These are phyloP conservation scores for Paradendryphiella salina DNA, from an alignment of 2,329 filamentous ascomycete species.

Conservation along the genomic window DNA sequence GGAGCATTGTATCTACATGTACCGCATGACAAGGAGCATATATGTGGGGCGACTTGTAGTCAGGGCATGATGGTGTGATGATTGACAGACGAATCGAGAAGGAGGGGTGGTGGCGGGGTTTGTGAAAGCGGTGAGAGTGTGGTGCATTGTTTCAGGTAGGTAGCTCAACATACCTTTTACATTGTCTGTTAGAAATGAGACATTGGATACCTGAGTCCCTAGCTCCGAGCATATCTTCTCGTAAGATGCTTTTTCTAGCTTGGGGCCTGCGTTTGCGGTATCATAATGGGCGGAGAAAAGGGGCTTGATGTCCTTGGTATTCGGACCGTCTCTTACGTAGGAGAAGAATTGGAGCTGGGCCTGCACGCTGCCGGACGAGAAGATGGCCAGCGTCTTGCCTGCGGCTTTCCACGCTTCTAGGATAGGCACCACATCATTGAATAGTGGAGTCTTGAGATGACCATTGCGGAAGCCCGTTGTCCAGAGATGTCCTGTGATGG, in stretches of 20 bases:
- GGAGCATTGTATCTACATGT: constrained; percentile 2
- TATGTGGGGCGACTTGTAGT: background rate
- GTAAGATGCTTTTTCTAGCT: constrained; percentile 70
- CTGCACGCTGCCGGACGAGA: constrained; percentile 77
- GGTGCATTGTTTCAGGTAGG: constrained; percentile 16
- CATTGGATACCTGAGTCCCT: constrained; percentile 53
- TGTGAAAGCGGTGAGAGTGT: constrained; percentile 6
- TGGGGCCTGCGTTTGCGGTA: constrained; percentile 77
- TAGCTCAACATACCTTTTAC: constrained; percentile 54
- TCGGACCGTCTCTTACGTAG: constrained; percentile 52
- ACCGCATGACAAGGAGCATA: constrained; percentile 6
- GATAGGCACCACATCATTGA: constrained; percentile 70
- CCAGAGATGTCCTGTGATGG: constrained; percentile 67
- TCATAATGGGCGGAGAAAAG: constrained; percentile 61
- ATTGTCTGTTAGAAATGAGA: constrained; percentile 83
- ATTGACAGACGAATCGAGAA: constrained; percentile 4
- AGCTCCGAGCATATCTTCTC: constrained; percentile 61
- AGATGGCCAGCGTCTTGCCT: constrained; percentile 68
- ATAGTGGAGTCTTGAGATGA: constrained; percentile 71
- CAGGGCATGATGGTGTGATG: constrained; percentile 3
- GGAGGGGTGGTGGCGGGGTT: constrained; percentile 12
- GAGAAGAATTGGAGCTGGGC: constrained; percentile 80
- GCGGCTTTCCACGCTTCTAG: constrained; percentile 62
- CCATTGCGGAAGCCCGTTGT: constrained; percentile 71
- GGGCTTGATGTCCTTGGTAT: constrained; percentile 49